Evolutionary conservation across 2,329 filamentous ascomycete species (phyloP).

Genomic region (Talaromyces marneffei): DNA sequence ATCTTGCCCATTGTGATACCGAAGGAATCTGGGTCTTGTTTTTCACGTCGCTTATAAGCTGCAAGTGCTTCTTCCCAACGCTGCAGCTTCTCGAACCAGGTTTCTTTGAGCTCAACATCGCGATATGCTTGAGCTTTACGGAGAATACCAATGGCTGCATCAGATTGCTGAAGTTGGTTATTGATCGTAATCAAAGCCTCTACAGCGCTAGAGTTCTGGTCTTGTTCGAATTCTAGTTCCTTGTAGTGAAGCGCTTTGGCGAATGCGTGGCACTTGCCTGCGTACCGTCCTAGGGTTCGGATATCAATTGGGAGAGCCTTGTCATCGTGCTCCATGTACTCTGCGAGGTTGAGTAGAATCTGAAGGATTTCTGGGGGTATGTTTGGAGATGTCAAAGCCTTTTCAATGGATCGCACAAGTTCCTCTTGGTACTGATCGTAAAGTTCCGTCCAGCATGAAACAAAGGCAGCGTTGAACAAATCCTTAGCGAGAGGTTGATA

Average conservation of each 20-base stretch:
- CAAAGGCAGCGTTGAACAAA: slow-evolving; percentile 97
- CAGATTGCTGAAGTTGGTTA: slow-evolving; percentile 96
- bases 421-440: slow-evolving; percentile 98
- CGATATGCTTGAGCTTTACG: slow-evolving; percentile 93
- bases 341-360: slow-evolving; percentile 87
- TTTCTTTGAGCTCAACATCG: slow-evolving; percentile 93
- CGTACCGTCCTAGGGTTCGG: slow-evolving; percentile 85
- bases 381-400: slow-evolving; percentile 87
- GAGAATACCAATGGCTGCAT: slow-evolving; percentile 95
- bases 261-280: slow-evolving; percentile 93
- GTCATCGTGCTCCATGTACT: slow-evolving; percentile 99
- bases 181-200: slow-evolving; percentile 99
- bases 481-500: slow-evolving; percentile 88
- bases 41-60: slow-evolving; percentile 83
- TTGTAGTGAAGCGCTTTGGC: slow-evolving; percentile 99
- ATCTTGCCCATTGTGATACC: slow-evolving; percentile 99
- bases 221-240: slow-evolving; percentile 94
- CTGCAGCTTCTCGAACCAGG: slow-evolving; percentile 98
- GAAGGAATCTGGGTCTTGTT: slow-evolving; percentile 68
- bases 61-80: slow-evolving; percentile 95
- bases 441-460: slow-evolving; percentile 96
- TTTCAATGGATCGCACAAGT: slow-evolving; percentile 90
- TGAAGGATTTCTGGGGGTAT: slow-evolving; percentile 94
- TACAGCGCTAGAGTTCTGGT: slow-evolving; percentile 90
- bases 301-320: slow-evolving; percentile 98